A percentile compares a stretch with the other conserved stretches of the same genome.
phyloP scores from a whole-genome alignment of 1,284 basidiomycete species.

The Pyrrhoderma noxium region DNA sequence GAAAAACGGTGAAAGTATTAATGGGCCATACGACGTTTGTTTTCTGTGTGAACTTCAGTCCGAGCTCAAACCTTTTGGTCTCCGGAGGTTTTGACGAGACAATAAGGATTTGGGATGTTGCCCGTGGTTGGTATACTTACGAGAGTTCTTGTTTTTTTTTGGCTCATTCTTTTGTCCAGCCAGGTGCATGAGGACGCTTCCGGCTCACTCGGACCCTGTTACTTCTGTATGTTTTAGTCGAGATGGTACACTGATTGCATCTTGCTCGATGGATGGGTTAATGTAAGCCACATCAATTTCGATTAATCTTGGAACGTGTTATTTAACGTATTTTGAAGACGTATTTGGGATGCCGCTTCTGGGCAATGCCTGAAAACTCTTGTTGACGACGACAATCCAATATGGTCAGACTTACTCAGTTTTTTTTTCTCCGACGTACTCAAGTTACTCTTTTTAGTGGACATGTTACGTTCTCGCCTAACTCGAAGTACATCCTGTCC shows the following conservation, averaged over 20 bases:
- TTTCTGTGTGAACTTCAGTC: conserved; percentile 88
- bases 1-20: conserved; percentile 51
- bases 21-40: conserved; percentile 90
- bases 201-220: conserved; percentile 96
- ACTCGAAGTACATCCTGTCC: conserved; percentile 81
- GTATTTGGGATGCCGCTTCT: conserved; percentile 94
- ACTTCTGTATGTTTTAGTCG: conserved; percentile 89
- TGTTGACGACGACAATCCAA: conserved; percentile 92
- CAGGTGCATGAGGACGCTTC: conserved; percentile 71
- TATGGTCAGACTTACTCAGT: conserved; percentile 59
- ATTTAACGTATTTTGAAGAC: conserved; percentile 40
- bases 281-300: conserved; percentile 56
- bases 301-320: conserved; percentile 1
- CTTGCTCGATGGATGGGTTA: conserved; percentile 91
- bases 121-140: conserved; percentile 50
- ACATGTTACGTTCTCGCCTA: conserved; percentile 85
- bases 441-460: conserved; percentile 48
- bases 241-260: conserved; percentile 91
- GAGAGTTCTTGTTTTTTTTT: neutral
- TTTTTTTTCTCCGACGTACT: conserved; percentile 9
- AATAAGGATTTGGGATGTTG: conserved; percentile 93
- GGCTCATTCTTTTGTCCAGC: conserved; percentile 35
- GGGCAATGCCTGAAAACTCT: conserved; percentile 97
- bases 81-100: conserved; percentile 95
- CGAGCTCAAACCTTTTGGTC: conserved; percentile 80